Base-by-base conservation (phyloP, 148 eudicot genomes). In the Linanthus parryae region DNA sequence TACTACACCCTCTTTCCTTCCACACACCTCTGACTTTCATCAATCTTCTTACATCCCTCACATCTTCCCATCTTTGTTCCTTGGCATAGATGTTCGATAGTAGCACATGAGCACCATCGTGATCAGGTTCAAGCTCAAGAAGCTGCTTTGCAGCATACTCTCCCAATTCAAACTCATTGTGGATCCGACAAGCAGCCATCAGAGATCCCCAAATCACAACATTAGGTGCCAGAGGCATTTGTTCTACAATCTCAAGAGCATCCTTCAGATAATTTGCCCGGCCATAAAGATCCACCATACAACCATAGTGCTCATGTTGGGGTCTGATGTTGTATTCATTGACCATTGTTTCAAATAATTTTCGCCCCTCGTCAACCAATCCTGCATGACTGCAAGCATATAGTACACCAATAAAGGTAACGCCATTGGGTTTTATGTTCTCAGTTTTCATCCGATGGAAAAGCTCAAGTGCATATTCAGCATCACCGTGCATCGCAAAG, bases 351-450 rank as follows among this genome's bases (percentile, higher is more conserved):
- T 59, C 40, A 31, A 78, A 78, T 24, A 57, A 15, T 43, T 66
- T 59, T 25, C 55, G 57, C 22, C 79, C 79, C 53, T 73, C 79
- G 6, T 70, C 68, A 47, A 73, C 71, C 26, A 78, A 57, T 46
- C 83, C 79, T n/a, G 73, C 73, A 61, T 73, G 83, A 62, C 83
- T 78, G 45, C 83, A 78, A 38, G 83, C 79, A 67, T 73, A 70
- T 3, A 78, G 73, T 48, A 78, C 70, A 14, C 79, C 75, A 38
- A 78, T 72, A 54, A 78, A 73, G 2, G 83, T 78, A 21, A 78
- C 60, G 52, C 62, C 64, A 16, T 78, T 78, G 23, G 79, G 83
- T 43, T 63, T 31, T 9, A 77, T 59, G 31, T 66, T 69, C 56
- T 69, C 75, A 9, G 14, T 31, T 46, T 60, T 64, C 83, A 78